phyloP scores from a whole-genome alignment of 2,329 filamentous ascomycete species.

The Neopestalotiopsis sp. region DNA sequence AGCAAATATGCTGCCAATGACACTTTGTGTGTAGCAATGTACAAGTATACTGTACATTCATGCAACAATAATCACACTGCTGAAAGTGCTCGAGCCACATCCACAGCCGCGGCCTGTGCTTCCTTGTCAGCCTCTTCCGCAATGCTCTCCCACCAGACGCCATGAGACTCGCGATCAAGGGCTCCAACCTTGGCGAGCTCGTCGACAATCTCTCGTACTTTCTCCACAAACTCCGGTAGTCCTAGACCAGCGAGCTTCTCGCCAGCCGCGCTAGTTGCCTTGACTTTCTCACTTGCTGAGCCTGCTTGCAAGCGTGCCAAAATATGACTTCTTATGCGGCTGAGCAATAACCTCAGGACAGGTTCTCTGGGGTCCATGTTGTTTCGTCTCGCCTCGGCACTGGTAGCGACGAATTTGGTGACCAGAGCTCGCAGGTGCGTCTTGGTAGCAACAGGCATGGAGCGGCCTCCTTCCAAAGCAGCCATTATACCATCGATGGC shows the following conservation, averaged over 20 bases:
- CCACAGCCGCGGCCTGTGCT: constrained; percentile 24
- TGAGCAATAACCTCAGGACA: constrained; percentile 70
- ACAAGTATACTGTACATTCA: not conserved
- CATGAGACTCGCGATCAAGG: constrained; percentile 73
- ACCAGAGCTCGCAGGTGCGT: constrained; percentile 63
- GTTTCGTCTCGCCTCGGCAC: constrained; percentile 48
- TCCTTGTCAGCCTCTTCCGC: constrained; percentile 60
- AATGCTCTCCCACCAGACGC: constrained; percentile 73
- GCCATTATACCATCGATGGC: constrained; percentile 67
- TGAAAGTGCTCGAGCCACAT: not conserved
- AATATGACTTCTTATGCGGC: constrained; percentile 70
- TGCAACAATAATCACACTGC: not conserved
- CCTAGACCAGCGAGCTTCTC: constrained; percentile 74
- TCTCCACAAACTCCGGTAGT: constrained; percentile 74
- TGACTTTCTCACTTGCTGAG: constrained; percentile 73
- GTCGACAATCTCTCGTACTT: constrained; percentile 73
- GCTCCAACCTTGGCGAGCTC: constrained; percentile 67
- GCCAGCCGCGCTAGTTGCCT: constrained; percentile 70
- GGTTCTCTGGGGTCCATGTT: constrained; percentile 56
- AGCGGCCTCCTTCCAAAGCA: constrained; percentile 65
- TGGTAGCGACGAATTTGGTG: constrained; percentile 59
- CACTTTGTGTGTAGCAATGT: not conserved
- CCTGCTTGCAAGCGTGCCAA: constrained; percentile 67
- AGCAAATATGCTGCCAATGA: constrained; percentile 5
- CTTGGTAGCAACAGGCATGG: constrained; percentile 70